phyloP scores from a whole-genome alignment of 1,284 basidiomycete species.

The Kalmanozyma brasiliensis region DNA sequence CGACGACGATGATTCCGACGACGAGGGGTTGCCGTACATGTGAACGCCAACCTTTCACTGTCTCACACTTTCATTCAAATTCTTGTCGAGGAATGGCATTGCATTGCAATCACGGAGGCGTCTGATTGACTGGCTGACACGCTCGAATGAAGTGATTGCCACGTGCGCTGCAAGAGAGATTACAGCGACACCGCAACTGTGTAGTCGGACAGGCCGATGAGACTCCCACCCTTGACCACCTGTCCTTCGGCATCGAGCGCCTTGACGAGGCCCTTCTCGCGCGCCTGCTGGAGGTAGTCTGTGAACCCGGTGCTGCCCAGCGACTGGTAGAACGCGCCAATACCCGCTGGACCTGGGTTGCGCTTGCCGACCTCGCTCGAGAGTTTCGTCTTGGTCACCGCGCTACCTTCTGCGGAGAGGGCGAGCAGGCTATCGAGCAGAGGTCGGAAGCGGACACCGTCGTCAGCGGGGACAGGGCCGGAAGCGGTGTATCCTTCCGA shows the following conservation, averaged over 20 bases:
- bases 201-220: slow-evolving; percentile 33
- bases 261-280: slow-evolving; percentile 29
- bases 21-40: slow-evolving; percentile 43
- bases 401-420: slow-evolving; percentile 1
- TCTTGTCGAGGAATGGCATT: too few species aligned
- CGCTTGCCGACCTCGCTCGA: slow-evolving; percentile 31
- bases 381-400: slow-evolving; percentile 26
- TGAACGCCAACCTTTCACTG: too few species aligned
- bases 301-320: slow-evolving; percentile 43
- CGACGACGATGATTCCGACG: slow-evolving; percentile 23
- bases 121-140: background rate
- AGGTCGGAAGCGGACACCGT: slow-evolving; percentile 32
- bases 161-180: too few species aligned
- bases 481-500: slow-evolving; percentile 26
- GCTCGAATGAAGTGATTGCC: too few species aligned
- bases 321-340: slow-evolving; percentile 45
- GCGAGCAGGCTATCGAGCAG: slow-evolving; percentile 34
- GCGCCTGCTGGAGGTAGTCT: slow-evolving; percentile 41
- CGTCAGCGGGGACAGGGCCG: slow-evolving; percentile 25
- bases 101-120: too few species aligned
- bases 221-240: background rate
- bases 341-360: slow-evolving; percentile 22
- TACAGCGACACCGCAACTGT: slow-evolving; percentile 27
- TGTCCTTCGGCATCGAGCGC: slow-evolving; percentile 20
- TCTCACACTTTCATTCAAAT: too few species aligned